These are phyloP conservation scores for Cicer yamashitae DNA, from an alignment of 306 rosid species.

Conservation along the genomic window DNA sequence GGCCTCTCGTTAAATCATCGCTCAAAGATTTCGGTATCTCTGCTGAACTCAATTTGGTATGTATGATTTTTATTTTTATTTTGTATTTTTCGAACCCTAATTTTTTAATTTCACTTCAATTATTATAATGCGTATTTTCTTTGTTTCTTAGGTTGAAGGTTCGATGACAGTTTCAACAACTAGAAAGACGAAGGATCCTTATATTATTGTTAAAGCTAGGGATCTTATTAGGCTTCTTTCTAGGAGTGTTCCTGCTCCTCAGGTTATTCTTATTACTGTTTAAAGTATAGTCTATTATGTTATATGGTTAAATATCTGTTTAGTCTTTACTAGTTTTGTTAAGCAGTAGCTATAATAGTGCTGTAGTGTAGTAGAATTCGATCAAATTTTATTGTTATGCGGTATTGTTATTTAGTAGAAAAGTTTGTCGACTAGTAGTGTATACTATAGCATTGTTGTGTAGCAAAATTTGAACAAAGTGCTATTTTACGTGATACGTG, in stretches of 20 bases:
- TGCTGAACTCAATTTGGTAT: conserved; percentile 74
- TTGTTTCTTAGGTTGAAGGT: conserved; percentile 67
- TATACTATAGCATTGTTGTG: too few species aligned
- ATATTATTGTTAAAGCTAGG: conserved; percentile 81
- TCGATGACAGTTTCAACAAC: conserved; percentile 95
- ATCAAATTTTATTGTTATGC: too few species aligned
- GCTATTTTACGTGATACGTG: too few species aligned
- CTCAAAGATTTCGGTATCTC: conserved; percentile 65
- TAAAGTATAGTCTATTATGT: background rate
- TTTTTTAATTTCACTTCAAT: background rate
- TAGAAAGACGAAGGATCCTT: conserved; percentile 87
- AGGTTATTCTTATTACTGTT: conserved; percentile 51
- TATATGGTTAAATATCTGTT: background rate
- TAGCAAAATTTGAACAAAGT: too few species aligned
- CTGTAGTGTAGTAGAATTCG: too few species aligned
- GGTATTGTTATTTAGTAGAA: too few species aligned
- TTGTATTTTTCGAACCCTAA: background rate
- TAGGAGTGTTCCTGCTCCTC: conserved; percentile 92
- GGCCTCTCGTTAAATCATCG: conserved; percentile 76
- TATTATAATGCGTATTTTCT: background rate
- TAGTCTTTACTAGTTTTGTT: background rate
- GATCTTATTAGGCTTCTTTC: conserved; percentile 91
- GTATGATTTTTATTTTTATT: background rate
- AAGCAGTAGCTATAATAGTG: too few species aligned
- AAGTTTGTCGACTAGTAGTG: too few species aligned